Percentiles rank a stretch among this genome's conserved stretches.
phyloP scores from a whole-genome alignment of 164 flowering plant genomes.

The Liquidambar formosana region DNA sequence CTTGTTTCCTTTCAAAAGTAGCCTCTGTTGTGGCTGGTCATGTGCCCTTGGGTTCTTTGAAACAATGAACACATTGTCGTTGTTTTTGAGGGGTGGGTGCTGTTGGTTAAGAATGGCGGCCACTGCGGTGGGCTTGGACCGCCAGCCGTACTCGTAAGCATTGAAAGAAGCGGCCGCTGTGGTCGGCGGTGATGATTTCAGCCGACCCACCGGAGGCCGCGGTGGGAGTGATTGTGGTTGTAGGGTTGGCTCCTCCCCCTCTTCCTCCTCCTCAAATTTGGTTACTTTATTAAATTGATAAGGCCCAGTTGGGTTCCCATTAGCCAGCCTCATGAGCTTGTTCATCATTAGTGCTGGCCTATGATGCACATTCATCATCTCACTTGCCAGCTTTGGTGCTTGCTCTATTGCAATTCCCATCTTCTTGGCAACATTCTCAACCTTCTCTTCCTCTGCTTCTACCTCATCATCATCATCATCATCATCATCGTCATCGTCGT shows the following conservation, averaged over 20 bases:
- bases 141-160: constrained; percentile 61
- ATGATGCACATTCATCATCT: constrained; percentile 38
- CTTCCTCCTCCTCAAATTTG: constrained; percentile 16
- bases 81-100: not conserved
- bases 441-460: constrained; percentile 15
- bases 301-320: constrained; percentile 42
- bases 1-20: constrained; percentile 30
- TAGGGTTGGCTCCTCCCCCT: constrained; percentile 15
- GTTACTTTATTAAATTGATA: constrained; percentile 19
- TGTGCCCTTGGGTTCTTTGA: constrained; percentile 15
- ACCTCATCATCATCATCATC: constrained; percentile 11
- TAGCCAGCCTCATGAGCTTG: constrained; percentile 38
- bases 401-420: constrained; percentile 11
- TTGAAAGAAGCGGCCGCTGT: constrained; percentile 40
- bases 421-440: constrained; percentile 6
- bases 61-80: constrained; percentile 6
- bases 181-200: constrained; percentile 26
- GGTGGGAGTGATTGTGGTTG: constrained; percentile 39
- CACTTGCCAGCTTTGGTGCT: constrained; percentile 23
- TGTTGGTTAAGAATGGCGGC: constrained; percentile 10
- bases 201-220: constrained; percentile 18
- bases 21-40: constrained; percentile 22
- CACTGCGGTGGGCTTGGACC: constrained; percentile 29
- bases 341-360: constrained; percentile 44
- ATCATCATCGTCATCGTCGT: too few relatives aligned